Conservation (phyloP, 441 rosid species). For the Arabidopsis hybrid region DNA sequence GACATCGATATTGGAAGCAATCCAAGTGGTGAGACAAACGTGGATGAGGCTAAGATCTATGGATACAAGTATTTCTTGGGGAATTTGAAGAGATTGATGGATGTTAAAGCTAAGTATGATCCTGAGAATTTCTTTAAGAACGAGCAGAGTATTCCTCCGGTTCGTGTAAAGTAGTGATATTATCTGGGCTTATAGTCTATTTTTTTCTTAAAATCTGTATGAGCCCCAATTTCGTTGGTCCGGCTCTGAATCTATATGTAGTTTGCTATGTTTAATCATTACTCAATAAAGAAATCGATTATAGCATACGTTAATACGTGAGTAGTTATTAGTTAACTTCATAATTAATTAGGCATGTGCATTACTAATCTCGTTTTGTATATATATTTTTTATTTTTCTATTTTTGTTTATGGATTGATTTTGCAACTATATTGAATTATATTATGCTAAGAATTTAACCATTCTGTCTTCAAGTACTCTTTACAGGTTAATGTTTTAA, state of each 20-base stretch:
- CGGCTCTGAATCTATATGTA: background rate
- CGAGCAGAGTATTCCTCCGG: slow-evolving; percentile 58
- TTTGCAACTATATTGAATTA: background rate
- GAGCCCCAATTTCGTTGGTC: no score
- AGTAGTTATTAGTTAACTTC: no score
- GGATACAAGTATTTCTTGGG: slow-evolving; percentile 48
- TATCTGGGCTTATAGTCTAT: no score
- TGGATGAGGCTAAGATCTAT: slow-evolving; percentile 32
- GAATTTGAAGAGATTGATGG: slow-evolving; percentile 50
- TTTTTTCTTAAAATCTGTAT: no score
- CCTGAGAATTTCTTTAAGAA: slow-evolving; percentile 54
- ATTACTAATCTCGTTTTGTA: background rate
- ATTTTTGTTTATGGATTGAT: background rate
- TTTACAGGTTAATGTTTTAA: no score
- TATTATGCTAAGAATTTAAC: background rate
- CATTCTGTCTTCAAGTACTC: background rate
- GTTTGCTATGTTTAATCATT: background rate
- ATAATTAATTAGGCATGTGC: background rate
- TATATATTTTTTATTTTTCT: no score
- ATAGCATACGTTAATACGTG: no score
- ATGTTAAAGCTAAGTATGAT: slow-evolving; percentile 51
- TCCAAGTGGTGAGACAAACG: slow-evolving; percentile 38
- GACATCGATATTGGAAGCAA: slow-evolving; percentile 59
- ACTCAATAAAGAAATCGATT: background rate
- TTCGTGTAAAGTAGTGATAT: slow-evolving; percentile 4